Evolutionary conservation across 768 basidiomycete genomes (phyloP).

Genomic region (Hypsizygus marmoreus): DNA sequence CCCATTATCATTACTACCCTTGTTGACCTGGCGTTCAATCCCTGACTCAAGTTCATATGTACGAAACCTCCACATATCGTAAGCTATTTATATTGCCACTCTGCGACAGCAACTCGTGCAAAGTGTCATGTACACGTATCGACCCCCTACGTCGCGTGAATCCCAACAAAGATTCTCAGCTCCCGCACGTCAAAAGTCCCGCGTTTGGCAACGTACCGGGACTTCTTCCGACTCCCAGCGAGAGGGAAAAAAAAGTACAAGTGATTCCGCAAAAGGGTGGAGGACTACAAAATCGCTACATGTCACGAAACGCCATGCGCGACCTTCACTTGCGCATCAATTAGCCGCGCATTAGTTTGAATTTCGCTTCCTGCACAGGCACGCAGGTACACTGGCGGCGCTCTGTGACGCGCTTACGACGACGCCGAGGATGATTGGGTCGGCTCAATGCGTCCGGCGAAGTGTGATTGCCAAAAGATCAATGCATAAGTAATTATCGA

Average conservation of each 20-base stretch:
- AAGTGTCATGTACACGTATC: background rate
- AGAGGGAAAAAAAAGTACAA: constrained; percentile 11
- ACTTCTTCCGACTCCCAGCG: too few species aligned
- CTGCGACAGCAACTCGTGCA: background rate
- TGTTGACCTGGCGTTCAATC: constrained; percentile 12
- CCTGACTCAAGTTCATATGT: background rate
- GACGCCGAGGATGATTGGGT: background rate
- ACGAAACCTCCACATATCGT: constrained; percentile 6
- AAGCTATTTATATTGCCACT: background rate
- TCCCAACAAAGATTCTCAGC: too few species aligned
- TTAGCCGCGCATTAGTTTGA: constrained; percentile 9
- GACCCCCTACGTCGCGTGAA: constrained; percentile 6
- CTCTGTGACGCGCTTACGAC: background rate
- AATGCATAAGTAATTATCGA: too few species aligned
- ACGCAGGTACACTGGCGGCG: constrained; percentile 17
- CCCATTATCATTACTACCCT: constrained; percentile 14
- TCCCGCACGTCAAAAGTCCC: too few species aligned
- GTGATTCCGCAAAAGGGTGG: constrained; percentile 9
- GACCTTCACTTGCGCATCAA: constrained; percentile 8
- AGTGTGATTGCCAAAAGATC: too few species aligned
- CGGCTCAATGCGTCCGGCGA: too few species aligned
- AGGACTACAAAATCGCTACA: constrained; percentile 2
- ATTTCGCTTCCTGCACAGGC: constrained; percentile 19
- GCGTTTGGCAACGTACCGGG: too few species aligned
- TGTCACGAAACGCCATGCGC: constrained; percentile 13